These are phyloP conservation scores for Aegilops speltoides DNA, from an alignment of 176 grass and related monocot genomes.

Conservation along the genomic window DNA sequence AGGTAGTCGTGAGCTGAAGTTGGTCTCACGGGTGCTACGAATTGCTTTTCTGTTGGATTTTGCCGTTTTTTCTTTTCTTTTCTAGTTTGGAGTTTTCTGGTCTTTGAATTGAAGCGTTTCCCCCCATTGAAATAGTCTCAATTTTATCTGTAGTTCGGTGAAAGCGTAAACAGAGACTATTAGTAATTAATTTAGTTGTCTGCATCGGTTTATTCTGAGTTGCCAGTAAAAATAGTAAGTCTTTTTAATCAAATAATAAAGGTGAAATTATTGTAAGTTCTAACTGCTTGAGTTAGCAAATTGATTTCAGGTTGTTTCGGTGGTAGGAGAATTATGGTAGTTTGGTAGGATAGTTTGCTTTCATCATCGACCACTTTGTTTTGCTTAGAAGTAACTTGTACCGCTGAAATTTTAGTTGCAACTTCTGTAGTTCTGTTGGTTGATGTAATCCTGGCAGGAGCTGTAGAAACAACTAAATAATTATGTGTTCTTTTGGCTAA, in stretches of 20 bases:
- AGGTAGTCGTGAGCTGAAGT: conserved; percentile 53
- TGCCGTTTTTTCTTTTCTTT: conserved; percentile 3
- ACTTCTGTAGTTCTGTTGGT: conserved; percentile 12
- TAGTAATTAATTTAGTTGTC: background rate
- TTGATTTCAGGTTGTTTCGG: background rate
- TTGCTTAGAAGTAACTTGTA: conserved; percentile 42
- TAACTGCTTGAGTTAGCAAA: background rate
- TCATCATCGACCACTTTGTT: conserved; percentile 35
- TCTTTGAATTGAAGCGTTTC: conserved; percentile 26
- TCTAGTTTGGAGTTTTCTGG: conserved; percentile 9
- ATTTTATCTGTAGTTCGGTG: background rate
- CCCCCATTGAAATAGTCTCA: background rate
- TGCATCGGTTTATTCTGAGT: conserved; percentile 10
- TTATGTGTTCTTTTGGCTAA: background rate
- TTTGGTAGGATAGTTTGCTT: conserved; percentile 25
- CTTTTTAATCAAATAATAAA: conserved; percentile 4
- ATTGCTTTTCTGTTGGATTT: conserved; percentile 3
- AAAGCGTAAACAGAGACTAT: conserved; percentile 17
- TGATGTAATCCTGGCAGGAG: conserved; percentile 10
- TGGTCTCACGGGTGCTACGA: conserved; percentile 28
- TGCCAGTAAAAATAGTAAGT: background rate
- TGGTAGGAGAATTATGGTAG: conserved; percentile 29
- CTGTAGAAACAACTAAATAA: background rate
- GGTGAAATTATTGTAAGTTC: background rate
- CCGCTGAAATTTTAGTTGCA: conserved; percentile 21